Evolutionary conservation across 768 basidiomycete species (phyloP).

Genomic region (Artomyces pyxidatus): DNA sequence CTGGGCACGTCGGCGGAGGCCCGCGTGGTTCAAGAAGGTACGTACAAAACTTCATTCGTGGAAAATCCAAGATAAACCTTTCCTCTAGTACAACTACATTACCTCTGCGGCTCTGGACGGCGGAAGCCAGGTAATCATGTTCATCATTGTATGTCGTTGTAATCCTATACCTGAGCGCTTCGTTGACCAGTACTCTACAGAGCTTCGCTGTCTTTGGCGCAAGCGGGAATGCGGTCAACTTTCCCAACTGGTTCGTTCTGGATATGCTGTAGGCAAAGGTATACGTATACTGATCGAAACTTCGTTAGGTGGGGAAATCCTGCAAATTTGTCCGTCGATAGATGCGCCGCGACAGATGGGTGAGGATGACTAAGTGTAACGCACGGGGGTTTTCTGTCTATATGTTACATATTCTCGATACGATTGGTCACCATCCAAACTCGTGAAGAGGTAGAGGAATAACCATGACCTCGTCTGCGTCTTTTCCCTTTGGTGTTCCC

Average conservation of each 20-base stretch:
- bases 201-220: conserved; percentile 33
- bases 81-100: conserved; percentile 34
- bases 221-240: conserved; percentile 32
- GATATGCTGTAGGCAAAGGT: too few relatives aligned
- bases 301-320: conserved; percentile 2
- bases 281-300: neutral
- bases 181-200: conserved; percentile 4
- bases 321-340: neutral
- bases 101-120: conserved; percentile 43
- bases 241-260: conserved; percentile 39
- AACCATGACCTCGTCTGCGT: conserved; percentile 34
- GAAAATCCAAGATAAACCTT: neutral
- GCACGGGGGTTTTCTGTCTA: too few relatives aligned
- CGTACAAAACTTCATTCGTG: neutral
- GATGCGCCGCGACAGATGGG: neutral
- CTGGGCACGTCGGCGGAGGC: conserved; percentile 37
- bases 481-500: conserved; percentile 41
- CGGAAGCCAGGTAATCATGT: conserved; percentile 39
- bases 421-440: conserved; percentile 29
- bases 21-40: conserved; percentile 42
- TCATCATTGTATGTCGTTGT: conserved; percentile 34
- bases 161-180: conserved; percentile 6
- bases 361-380: too few relatives aligned
- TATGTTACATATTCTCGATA: too few relatives aligned
- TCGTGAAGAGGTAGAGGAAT: conserved; percentile 44